Percentiles rank a stretch among this genome's conserved stretches.
These are phyloP conservation scores for Cyanidium caldarium DNA, from an alignment of 23 red algal genomes.

Conservation along the genomic window DNA sequence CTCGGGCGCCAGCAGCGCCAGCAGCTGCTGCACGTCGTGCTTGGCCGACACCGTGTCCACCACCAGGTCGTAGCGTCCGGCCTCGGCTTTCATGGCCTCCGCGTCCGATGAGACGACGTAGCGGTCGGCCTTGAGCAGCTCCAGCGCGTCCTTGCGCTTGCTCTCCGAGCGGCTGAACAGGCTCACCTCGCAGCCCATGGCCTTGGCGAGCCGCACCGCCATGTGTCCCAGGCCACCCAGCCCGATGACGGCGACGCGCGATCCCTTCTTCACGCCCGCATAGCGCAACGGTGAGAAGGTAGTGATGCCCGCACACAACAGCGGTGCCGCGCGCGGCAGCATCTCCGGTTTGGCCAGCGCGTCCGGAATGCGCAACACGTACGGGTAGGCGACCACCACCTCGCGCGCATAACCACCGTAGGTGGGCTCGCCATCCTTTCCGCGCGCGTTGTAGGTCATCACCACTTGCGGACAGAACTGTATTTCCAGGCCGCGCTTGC, in stretches of 20 bases:
- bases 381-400: neutral
- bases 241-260: conserved; percentile 15
- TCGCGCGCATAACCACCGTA: conserved; percentile 5
- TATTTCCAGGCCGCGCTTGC: neutral
- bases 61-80: neutral
- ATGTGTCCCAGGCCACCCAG: conserved; percentile 29
- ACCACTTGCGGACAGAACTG: neutral
- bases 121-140: conserved; percentile 1
- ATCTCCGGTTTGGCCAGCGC: neutral
- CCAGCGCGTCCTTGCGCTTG: conserved; percentile 14
- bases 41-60: neutral
- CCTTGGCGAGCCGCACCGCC: conserved; percentile 26
- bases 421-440: neutral
- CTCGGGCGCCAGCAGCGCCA: neutral
- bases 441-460: neutral
- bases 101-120: neutral
- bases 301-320: conserved; percentile 33
- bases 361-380: conserved; percentile 22
- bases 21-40: neutral
- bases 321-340: conserved; percentile 12
- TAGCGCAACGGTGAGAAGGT: conserved; percentile 17
- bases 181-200: conserved; percentile 12
- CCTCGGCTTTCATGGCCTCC: conserved; percentile 4
- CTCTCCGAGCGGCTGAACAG: conserved; percentile 9
- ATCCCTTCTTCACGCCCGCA: conserved; percentile 10